Base-by-base conservation (phyloP, 2,329 filamentous ascomycete species). In the Fusarium ambrosium region DNA sequence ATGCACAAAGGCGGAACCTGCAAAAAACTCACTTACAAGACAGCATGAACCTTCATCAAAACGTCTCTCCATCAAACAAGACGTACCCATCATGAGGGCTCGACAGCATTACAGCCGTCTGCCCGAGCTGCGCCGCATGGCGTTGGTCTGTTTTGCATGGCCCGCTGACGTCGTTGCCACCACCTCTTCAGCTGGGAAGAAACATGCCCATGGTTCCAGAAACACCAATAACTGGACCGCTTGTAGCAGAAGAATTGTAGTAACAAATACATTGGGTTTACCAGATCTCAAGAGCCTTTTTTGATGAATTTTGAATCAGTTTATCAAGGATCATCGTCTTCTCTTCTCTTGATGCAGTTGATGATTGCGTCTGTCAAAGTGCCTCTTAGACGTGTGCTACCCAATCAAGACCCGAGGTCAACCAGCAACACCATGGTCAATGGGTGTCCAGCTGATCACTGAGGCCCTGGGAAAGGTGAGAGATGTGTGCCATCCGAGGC, bases 91-190 rank as follows among this genome's bases (percentile, higher is more conserved):
- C 39, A 20, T 48, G 37, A n/a, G 29, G 37, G 6, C 29, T 34
- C 27, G 2, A 32, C 4, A 43, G 29, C 20, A 34, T 48, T 59
- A 16, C 22, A 39, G 43, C 60, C 60, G 16, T 53, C 45, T 55
- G 45, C 32, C 43, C 61, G 43, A 63, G 45, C 45, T 62, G 43
- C 22, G 60, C 43, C 41, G 45, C 60, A 62, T 51, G 43, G 43
- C 60, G 43, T 63, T 51, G 61, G 61, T 32, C 56, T 59, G 22
- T 16, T 29, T 37, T 37, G 22, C 56, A 37, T 18, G 34, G 34
- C 13, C 41, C 43, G n/a, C 55, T 66, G 55, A 66, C 55, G 56
- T 66, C 64, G 64, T 60, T 27, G 32, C 48, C 48, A 53, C 48
- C 48, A 51, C 48, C 32, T 32, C 48, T 53, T 53, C 48, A 53